Evolutionary conservation across 140 eudicot genomes (phyloP).

Genomic region (Senecio squalidus): DNA sequence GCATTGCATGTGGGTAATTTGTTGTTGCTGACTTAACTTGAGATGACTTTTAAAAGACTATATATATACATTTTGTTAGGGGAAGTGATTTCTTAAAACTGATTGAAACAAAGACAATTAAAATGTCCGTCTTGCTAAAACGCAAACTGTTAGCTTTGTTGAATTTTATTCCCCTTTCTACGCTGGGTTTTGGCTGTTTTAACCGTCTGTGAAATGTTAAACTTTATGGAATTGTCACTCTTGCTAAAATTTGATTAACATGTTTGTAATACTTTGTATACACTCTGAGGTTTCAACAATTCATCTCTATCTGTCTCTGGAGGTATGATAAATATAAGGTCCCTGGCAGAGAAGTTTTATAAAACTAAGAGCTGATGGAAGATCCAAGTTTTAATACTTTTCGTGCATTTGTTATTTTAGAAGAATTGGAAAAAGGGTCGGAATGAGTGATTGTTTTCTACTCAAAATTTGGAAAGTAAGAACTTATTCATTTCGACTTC

Average conservation of each 20-base stretch:
- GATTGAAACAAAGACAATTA: neutral
- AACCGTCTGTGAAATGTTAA: neutral
- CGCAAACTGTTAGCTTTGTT: neutral
- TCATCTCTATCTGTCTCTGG: too few relatives aligned
- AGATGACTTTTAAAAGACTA: constrained; percentile 6
- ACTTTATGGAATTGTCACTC: neutral
- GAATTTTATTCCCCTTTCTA: neutral
- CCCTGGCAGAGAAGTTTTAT: too few relatives aligned
- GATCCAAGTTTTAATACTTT: too few relatives aligned
- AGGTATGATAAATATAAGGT: too few relatives aligned
- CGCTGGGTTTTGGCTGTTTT: neutral
- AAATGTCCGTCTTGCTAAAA: neutral
- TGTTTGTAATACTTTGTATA: neutral
- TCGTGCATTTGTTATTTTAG: too few relatives aligned
- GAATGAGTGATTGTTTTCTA: too few relatives aligned
- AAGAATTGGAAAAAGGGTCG: too few relatives aligned
- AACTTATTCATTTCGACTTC: too few relatives aligned
- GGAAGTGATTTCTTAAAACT: neutral
- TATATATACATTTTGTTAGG: too few relatives aligned
- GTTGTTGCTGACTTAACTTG: constrained; percentile 22
- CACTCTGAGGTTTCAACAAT: neutral
- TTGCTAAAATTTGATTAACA: neutral
- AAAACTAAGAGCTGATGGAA: too few relatives aligned
- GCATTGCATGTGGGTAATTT: neutral
- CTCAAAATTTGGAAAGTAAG: too few relatives aligned